Evolutionary conservation across 176 grass and related monocot genomes (phyloP).

Genomic region (Luzula sylvatica): DNA sequence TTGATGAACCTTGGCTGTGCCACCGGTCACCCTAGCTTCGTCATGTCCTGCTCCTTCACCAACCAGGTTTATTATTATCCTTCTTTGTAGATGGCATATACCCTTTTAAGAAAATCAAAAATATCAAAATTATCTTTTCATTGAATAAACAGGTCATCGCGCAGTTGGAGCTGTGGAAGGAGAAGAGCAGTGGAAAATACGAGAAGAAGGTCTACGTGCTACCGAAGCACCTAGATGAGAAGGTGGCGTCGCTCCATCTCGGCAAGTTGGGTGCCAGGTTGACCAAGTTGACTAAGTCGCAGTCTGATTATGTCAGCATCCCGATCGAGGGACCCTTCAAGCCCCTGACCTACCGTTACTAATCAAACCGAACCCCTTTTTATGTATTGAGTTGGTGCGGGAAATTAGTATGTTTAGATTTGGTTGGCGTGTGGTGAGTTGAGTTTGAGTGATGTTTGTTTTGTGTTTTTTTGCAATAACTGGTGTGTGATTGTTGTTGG

Average conservation of each 20-base stretch:
- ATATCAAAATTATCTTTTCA: too few relatives aligned
- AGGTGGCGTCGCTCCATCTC: slow-evolving; percentile 87
- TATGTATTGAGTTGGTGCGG: not conserved
- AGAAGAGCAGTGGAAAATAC: slow-evolving; percentile 72
- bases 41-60: slow-evolving; percentile 99
- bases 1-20: slow-evolving; percentile 96
- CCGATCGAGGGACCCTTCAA: slow-evolving; percentile 80
- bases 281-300: slow-evolving; percentile 61
- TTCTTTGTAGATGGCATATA: not conserved
- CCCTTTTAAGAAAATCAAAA: too few relatives aligned
- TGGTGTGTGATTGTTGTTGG: slow-evolving; percentile 3
- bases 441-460: not conserved
- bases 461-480: slow-evolving; percentile 13
- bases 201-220: slow-evolving; percentile 98
- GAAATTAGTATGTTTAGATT: slow-evolving; percentile 6
- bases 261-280: slow-evolving; percentile 85
- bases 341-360: slow-evolving; percentile 79
- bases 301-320: slow-evolving; percentile 73
- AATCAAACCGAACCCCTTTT: not conserved
- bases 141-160: slow-evolving; percentile 89
- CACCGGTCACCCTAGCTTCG: slow-evolving; percentile 94
- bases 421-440: slow-evolving; percentile 5
- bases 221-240: slow-evolving; percentile 93
- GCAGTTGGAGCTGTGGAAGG: slow-evolving; percentile 93
- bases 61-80: slow-evolving; percentile 59